These are phyloP conservation scores for Fusarium algeriense DNA, from an alignment of 2,329 filamentous ascomycete species.

Conservation along the genomic window DNA sequence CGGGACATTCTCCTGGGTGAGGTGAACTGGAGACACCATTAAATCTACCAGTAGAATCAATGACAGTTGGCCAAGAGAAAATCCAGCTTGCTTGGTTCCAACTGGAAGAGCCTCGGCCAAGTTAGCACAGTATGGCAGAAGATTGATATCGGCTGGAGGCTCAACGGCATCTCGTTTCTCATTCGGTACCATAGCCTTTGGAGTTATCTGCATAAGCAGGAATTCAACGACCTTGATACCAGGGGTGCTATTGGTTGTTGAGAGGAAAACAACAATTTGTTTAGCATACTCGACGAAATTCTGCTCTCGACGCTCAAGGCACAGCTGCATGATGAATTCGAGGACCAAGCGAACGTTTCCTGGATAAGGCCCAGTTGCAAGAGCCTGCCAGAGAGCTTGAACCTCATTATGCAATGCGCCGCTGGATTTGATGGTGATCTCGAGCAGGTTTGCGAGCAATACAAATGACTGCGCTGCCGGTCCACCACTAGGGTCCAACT, in stretches of 20 bases:
- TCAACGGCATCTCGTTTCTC: conserved; percentile 79
- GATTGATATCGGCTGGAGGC: conserved; percentile 77
- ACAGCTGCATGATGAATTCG: conserved; percentile 95
- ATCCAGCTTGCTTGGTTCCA: conserved; percentile 90
- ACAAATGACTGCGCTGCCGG: conserved; percentile 95
- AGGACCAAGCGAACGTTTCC: conserved; percentile 95
- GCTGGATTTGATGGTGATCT: conserved; percentile 94
- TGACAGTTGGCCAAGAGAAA: conserved; percentile 92
- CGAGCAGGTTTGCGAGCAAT: conserved; percentile 91
- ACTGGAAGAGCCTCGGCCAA: conserved; percentile 82
- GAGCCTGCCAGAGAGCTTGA: conserved; percentile 95
- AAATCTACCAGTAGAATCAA: conserved; percentile 94
- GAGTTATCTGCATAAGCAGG: conserved; percentile 87
- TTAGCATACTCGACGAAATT: conserved; percentile 99
- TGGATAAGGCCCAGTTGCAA: conserved; percentile 91
- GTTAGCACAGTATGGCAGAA: conserved; percentile 91
- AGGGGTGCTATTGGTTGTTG: conserved; percentile 78
- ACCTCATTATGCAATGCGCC: conserved; percentile 94
- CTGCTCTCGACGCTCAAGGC: conserved; percentile 92
- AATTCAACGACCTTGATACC: conserved; percentile 96
- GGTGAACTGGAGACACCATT: conserved; percentile 90
- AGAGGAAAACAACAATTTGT: conserved; percentile 96
- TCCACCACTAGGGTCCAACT: conserved; percentile 90
- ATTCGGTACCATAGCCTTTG: conserved; percentile 96
- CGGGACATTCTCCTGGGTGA: conserved; percentile 83